Percentiles rank a stretch among this genome's conserved stretches.
Conservation (phyloP, 352 stramenopile genomes). For the Bremia lactucae region DNA sequence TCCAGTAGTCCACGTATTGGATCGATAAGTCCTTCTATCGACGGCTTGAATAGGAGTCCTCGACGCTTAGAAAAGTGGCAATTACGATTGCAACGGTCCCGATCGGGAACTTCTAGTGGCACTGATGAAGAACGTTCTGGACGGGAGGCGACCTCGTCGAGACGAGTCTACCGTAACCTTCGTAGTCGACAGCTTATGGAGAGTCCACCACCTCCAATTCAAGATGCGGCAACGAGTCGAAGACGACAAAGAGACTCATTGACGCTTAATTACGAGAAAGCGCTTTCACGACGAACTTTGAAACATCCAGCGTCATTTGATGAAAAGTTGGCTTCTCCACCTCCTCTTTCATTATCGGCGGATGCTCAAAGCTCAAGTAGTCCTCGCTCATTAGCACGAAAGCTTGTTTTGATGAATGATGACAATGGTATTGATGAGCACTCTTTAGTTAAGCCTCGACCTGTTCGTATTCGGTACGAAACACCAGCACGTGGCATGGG, state of each 20-base stretch:
- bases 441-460: conserved; percentile 22
- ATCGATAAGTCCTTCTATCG: conserved; percentile 5
- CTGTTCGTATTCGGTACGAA: conserved; percentile 70
- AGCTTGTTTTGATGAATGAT: conserved; percentile 7
- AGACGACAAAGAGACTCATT: conserved; percentile 12
- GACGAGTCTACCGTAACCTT: conserved; percentile 19
- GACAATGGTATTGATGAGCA: conserved; percentile 7
- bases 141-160: conserved; percentile 9
- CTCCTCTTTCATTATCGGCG: conserved; percentile 13
- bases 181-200: conserved; percentile 29
- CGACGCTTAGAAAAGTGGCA: conserved; percentile 24
- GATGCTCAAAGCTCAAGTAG: conserved; percentile 10
- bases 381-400: conserved; percentile 13
- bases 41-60: conserved; percentile 4
- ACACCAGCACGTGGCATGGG: conserved; percentile 41
- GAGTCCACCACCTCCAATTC: conserved; percentile 21
- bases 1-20: conserved; percentile 5
- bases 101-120: conserved; percentile 19
- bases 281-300: conserved; percentile 10
- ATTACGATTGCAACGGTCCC: conserved; percentile 11
- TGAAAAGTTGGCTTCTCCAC: conserved; percentile 7
- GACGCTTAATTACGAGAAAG: conserved; percentile 4
- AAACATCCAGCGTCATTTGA: conserved; percentile 11
- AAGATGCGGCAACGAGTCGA: conserved; percentile 14
- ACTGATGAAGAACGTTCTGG: conserved; percentile 20